These are phyloP conservation scores for Ustilaginoidea virens DNA, from an alignment of 2,329 filamentous ascomycete species.

Conservation along the genomic window DNA sequence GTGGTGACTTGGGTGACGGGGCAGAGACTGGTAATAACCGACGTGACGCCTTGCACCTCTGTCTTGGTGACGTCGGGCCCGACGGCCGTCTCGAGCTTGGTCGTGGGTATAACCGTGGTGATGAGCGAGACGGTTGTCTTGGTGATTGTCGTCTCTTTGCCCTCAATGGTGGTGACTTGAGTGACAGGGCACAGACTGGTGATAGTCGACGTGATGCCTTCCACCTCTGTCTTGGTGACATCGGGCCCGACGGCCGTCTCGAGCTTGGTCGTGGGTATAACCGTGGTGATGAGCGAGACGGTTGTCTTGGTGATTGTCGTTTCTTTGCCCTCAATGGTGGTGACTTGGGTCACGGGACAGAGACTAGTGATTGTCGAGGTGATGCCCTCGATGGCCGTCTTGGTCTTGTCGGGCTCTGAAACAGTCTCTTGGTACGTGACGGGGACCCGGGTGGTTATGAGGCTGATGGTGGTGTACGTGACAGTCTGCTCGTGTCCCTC, in stretches of 20 bases:
- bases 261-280: constrained; percentile 13
- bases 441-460: constrained; percentile 13
- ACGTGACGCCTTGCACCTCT: constrained; percentile 19
- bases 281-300: constrained; percentile 12
- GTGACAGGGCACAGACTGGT: constrained; percentile 28
- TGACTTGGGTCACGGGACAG: constrained; percentile 23
- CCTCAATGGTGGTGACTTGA: constrained; percentile 15
- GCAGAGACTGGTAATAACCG: constrained; percentile 26
- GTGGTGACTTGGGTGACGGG: constrained; percentile 22
- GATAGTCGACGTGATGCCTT: constrained; percentile 22
- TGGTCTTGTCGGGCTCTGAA: constrained; percentile 13
- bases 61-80: constrained; percentile 18
- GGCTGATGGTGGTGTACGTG: constrained; percentile 10
- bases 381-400: constrained; percentile 17
- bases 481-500: constrained; percentile 5
- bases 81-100: constrained; percentile 14
- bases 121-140: constrained; percentile 11
- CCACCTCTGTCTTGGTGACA: constrained; percentile 16
- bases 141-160: constrained; percentile 8
- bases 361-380: constrained; percentile 27
- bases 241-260: constrained; percentile 16
- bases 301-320: constrained; percentile 11
- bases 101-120: constrained; percentile 14
- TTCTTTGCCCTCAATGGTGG: constrained; percentile 12
- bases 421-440: constrained; percentile 16